Evolutionary conservation across 2,329 filamentous ascomycete genomes (phyloP).

Genomic region (Zymoseptoria passerinii): DNA sequence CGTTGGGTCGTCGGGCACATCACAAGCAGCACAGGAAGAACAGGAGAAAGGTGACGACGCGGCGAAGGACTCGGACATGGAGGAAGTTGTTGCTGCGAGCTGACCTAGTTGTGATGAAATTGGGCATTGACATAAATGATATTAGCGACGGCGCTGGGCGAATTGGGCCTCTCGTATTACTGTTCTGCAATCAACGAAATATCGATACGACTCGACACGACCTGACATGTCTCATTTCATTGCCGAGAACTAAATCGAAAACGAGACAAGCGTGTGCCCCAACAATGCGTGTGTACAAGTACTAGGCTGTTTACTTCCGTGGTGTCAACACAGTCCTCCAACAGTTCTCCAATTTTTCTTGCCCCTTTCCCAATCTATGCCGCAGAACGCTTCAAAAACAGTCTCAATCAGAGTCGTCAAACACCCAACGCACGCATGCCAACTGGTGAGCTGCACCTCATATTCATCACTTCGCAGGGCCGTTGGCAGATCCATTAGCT

Average conservation of each 20-base stretch:
- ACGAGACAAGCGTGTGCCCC: background rate
- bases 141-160: conserved; percentile 4
- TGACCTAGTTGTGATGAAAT: background rate
- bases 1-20: background rate
- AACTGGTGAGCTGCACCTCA: background rate
- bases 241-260: background rate
- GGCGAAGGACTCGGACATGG: background rate
- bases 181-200: too few relatives aligned
- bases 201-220: too few relatives aligned
- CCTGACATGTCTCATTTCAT: too few relatives aligned
- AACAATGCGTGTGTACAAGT: background rate
- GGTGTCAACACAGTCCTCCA: background rate
- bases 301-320: background rate
- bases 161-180: background rate
- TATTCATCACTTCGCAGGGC: conserved; percentile 13
- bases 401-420: background rate
- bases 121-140: background rate
- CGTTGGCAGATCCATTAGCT: conserved; percentile 20
- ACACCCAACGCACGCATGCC: background rate
- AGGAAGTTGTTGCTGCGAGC: background rate
- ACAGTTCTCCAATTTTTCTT: background rate
- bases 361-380: background rate
- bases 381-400: background rate
- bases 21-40: background rate
- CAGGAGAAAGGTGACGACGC: background rate